Evolutionary conservation across 2,329 filamentous ascomycete species (phyloP).

Genomic region (Rhinocladiella similis): DNA sequence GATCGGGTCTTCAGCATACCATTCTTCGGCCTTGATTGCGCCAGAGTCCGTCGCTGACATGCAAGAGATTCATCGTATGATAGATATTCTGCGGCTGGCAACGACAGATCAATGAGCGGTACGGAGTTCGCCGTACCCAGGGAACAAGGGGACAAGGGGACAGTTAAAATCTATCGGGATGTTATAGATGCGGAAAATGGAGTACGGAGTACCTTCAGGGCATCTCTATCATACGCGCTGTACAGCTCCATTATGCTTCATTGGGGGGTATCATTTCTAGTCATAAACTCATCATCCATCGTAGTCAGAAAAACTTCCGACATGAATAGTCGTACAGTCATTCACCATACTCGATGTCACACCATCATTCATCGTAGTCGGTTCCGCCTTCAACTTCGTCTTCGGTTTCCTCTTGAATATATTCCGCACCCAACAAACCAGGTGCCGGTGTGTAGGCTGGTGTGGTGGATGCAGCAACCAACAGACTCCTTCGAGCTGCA

Average conservation of each 20-base stretch:
- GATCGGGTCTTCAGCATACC: constrained; percentile 8
- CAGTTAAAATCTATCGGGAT: too few species aligned
- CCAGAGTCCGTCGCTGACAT: background rate
- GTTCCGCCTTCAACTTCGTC: too few species aligned
- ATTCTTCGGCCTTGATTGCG: constrained; percentile 12
- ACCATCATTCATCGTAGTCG: constrained; percentile 1
- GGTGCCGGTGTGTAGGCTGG: constrained; percentile 22
- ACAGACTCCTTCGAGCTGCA: constrained; percentile 20
- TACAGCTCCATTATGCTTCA: background rate
- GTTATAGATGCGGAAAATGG: too few species aligned
- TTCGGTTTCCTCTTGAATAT: constrained; percentile 3
- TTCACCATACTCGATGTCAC: background rate
- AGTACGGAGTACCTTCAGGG: too few species aligned
- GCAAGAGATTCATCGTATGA: background rate
- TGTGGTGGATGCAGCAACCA: constrained; percentile 20
- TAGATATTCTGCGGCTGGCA: background rate
- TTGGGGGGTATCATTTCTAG: constrained; percentile 4
- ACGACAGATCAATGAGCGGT: background rate
- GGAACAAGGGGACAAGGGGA: too few species aligned
- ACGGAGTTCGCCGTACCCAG: too few species aligned
- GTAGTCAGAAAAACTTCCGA: too few species aligned
- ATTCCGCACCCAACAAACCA: constrained; percentile 11
- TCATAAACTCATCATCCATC: constrained; percentile 9
- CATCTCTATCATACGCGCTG: background rate
- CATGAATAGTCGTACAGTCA: background rate